Evolutionary conservation across 371 early-diverging fungal genomes (phyloP), one percentile per base, ranked within the genome.

Genomic region (Rhizomucor pusillus): DNA sequence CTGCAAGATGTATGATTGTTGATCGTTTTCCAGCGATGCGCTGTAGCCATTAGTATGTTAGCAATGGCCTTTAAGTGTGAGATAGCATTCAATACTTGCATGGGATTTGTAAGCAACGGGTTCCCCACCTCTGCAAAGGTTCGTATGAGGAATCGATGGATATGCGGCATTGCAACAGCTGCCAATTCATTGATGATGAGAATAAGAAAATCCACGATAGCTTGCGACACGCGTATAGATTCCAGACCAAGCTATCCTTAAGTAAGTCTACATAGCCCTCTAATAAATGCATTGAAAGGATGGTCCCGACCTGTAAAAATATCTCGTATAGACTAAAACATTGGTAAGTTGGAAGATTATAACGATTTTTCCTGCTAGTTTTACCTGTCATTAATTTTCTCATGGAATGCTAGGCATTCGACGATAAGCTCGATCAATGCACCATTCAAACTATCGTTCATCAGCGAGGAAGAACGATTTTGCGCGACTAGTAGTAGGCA

Each of bases 371-470:
- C 7, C 29, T 7, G 7, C 29, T 19, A 13, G 13, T 29, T 37
- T 34, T 67, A 68, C 73, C 63, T 65, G 52, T 64, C 58, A 12
- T 57, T 53, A 5, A 66, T 56, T 18, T 68, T 62, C 48, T 68
- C 69, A 43, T 63, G 57, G 50, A 66, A 71, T 4, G 50, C 56
- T 36, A 75, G 49, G 44, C 52, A 54, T 39, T 71, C 67, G 47
- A 57, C 59, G 12, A 75, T 49, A 18, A 75, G 50, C 20, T 64
- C 58, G 34, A 68, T 46, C 12, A 75, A 45, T 13, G 66, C 63
- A 19, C 47, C 53, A 47, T 65, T 65, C 22, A 75, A 37, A 22
- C 59, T 54, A 56, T 75, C 67, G 53, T 56, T 52, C 39, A 65
- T 11, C 10, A 58, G 51, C 16, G 19, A 29, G 29, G 29, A 29